phyloP scores from a whole-genome alignment of 352 stramenopile genomes.

The Globisporangium recalcitrans region DNA sequence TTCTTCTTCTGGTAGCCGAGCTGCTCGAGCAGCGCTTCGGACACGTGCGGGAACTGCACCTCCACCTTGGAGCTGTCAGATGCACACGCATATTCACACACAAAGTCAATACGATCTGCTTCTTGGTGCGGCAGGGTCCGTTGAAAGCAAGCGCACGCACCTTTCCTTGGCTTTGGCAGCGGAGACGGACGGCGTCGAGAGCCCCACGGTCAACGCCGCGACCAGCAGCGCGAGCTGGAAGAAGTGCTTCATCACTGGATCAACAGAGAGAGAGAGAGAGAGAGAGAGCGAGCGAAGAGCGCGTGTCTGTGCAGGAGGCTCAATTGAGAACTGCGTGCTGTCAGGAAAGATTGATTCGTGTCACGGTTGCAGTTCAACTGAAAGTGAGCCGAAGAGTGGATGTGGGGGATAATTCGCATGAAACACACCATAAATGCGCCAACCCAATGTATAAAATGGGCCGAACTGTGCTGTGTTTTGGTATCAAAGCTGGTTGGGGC shows the following conservation, averaged over 20 bases:
- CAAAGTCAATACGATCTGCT: not conserved
- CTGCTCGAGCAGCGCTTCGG: constrained; percentile 68
- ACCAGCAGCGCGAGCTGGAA: constrained; percentile 28
- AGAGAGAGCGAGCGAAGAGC: not conserved
- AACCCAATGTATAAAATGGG: not conserved
- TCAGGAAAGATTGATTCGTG: constrained; percentile 10
- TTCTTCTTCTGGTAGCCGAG: constrained; percentile 82
- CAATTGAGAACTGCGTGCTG: constrained; percentile 5
- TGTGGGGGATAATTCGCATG: not conserved
- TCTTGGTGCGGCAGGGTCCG: not conserved
- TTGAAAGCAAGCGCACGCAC: constrained; percentile 13
- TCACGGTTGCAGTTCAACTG: constrained; percentile 5
- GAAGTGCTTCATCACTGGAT: constrained; percentile 5
- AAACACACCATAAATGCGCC: not conserved
- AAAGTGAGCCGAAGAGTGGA: not conserved
- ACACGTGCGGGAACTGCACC: constrained; percentile 73
- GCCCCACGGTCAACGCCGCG: constrained; percentile 26
- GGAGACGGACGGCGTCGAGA: constrained; percentile 6
- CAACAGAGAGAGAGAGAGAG: not conserved
- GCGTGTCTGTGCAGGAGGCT: not conserved
- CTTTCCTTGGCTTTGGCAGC: constrained; percentile 43
- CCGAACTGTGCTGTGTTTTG: not conserved
- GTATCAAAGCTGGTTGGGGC: not conserved
- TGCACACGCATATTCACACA: not conserved
- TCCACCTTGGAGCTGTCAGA: constrained; percentile 34